Evolutionary conservation across 805 yeast species (phyloP).

Genomic region (Sugiyamaella americana): DNA sequence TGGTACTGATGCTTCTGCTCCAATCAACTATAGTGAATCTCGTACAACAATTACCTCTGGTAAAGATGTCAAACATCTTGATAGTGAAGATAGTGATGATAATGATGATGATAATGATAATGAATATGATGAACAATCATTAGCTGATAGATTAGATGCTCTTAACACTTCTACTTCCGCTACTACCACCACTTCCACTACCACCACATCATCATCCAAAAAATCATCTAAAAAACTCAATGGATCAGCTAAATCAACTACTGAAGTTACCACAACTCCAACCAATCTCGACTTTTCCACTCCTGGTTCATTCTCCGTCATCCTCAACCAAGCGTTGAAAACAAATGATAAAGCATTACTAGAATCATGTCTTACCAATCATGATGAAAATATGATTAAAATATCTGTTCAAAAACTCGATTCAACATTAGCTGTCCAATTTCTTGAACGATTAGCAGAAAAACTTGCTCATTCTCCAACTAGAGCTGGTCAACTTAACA

Average conservation of each 20-base stretch:
- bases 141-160: constrained; percentile 38
- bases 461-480: constrained; percentile 49
- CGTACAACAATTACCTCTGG: constrained; percentile 33
- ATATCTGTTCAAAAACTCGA: constrained; percentile 51
- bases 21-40: constrained; percentile 30
- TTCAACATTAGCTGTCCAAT: constrained; percentile 36
- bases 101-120: constrained; percentile 33
- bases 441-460: constrained; percentile 45
- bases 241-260: constrained; percentile 18
- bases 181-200: constrained; percentile 21
- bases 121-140: constrained; percentile 39
- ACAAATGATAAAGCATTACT: constrained; percentile 80
- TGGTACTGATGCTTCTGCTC: constrained; percentile 40
- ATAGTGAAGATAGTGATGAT: constrained; percentile 35
- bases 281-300: constrained; percentile 46
- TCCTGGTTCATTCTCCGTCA: constrained; percentile 73
- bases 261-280: constrained; percentile 13
- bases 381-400: constrained; percentile 48
- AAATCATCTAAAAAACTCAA: constrained; percentile 4
- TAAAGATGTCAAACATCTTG: constrained; percentile 28
- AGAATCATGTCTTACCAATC: constrained; percentile 66
- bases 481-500: constrained; percentile 43
- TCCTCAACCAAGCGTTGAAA: constrained; percentile 82
- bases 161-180: constrained; percentile 24
- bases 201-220: neutral